A percentile compares a stretch with the other conserved stretches of the same genome.
These are phyloP conservation scores for Nectriaceae sp. DNA, from an alignment of 2,329 filamentous ascomycete species.

Conservation along the genomic window DNA sequence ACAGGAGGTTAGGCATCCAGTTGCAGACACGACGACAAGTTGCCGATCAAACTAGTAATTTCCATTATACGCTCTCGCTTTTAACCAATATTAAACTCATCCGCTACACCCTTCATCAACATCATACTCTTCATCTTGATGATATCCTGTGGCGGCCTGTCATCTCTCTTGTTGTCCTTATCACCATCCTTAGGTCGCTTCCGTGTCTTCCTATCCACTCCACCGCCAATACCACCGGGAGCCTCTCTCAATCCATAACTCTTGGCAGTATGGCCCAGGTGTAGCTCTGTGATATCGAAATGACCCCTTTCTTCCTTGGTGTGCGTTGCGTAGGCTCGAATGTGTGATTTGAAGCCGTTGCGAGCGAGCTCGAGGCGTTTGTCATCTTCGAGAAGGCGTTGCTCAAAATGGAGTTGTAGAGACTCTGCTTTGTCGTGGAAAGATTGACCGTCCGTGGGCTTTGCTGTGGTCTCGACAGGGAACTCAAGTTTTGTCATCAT, in stretches of 20 bases:
- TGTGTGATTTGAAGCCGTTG: conserved; percentile 86
- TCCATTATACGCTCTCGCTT: not conserved
- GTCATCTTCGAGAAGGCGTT: conserved; percentile 60
- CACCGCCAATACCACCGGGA: conserved; percentile 75
- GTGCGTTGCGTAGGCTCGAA: conserved; percentile 94
- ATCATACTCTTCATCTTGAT: conserved; percentile 64
- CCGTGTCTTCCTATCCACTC: conserved; percentile 50
- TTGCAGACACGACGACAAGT: too few relatives aligned
- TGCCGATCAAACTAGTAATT: too few relatives aligned
- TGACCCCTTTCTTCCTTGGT: conserved; percentile 79
- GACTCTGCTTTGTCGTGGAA: conserved; percentile 56
- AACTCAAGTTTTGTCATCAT: conserved; percentile 62
- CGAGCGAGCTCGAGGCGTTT: conserved; percentile 78
- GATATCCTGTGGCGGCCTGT: conserved; percentile 41
- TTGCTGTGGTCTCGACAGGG: conserved; percentile 68
- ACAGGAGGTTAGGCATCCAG: too few relatives aligned
- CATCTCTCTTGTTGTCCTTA: conserved; percentile 40
- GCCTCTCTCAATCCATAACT: conserved; percentile 88
- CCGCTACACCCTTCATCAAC: conserved; percentile 63
- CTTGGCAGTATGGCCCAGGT: conserved; percentile 92
- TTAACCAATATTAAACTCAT: conserved; percentile 70
- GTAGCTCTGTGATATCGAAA: conserved; percentile 90
- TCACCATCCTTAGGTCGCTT: conserved; percentile 41
- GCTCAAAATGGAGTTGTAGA: conserved; percentile 61
- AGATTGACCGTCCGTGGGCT: conserved; percentile 42